Conservation (phyloP, 2,329 filamentous ascomycete genomes). For the Botrytis porri region DNA sequence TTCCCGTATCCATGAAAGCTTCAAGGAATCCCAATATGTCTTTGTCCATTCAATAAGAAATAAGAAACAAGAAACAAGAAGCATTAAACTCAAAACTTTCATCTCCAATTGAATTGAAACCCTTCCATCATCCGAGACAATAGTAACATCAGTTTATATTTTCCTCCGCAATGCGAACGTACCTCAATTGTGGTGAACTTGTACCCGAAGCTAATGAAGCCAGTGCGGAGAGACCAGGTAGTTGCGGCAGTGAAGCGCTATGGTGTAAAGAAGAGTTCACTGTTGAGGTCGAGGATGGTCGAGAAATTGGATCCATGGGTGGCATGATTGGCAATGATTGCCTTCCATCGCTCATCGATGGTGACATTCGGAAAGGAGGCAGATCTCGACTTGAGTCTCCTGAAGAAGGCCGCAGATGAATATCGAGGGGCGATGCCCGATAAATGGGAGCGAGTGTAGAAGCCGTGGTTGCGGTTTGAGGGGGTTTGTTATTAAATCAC, state of each 20-base stretch:
- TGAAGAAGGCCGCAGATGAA: slow-evolving; percentile 45
- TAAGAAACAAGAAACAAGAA: background rate
- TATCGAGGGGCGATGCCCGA: slow-evolving; percentile 56
- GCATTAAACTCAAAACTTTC: background rate
- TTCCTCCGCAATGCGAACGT: slow-evolving; percentile 37
- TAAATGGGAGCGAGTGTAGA: slow-evolving; percentile 56
- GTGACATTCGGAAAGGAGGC: slow-evolving; percentile 45
- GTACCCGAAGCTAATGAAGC: slow-evolving; percentile 53
- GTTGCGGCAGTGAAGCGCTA: slow-evolving; percentile 42
- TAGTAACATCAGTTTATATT: background rate
- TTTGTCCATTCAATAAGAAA: background rate
- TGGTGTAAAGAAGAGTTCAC: slow-evolving; percentile 44
- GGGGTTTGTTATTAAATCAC: slow-evolving; percentile 33
- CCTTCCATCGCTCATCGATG: slow-evolving; percentile 45
- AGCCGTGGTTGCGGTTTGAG: slow-evolving; percentile 47
- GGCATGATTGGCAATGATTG: slow-evolving; percentile 46
- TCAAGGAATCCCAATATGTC: background rate
- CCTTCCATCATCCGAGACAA: slow-evolving; percentile 10
- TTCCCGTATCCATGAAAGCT: background rate
- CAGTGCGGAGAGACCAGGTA: slow-evolving; percentile 58
- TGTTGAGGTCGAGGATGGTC: slow-evolving; percentile 51
- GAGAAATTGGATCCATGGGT: slow-evolving; percentile 47
- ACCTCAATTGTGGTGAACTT: slow-evolving; percentile 50
- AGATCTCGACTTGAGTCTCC: slow-evolving; percentile 48
- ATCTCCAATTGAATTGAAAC: background rate